Conservation (phyloP, 495 filamentous ascomycete species). For the Chaetomium fimeti region DNA sequence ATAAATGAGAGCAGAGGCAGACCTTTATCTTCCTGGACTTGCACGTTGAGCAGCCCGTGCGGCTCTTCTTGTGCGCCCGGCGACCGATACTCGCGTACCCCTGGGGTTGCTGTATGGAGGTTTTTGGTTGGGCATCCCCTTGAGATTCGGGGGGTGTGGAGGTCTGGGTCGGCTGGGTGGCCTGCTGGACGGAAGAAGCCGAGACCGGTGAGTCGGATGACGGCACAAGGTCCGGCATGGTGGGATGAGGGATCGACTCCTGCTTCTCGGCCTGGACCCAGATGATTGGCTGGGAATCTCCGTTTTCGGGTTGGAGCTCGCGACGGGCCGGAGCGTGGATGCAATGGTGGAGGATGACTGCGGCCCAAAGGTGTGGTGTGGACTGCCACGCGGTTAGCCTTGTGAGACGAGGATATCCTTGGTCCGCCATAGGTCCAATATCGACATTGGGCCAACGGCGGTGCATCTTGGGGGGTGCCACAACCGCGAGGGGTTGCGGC, state of each 20-base stretch:
- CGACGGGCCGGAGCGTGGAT: neutral
- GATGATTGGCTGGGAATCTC: conserved; percentile 12
- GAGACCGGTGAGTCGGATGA: neutral
- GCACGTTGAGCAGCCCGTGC: conserved; percentile 43
- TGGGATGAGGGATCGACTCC: conserved; percentile 1
- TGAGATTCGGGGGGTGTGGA: conserved; percentile 10
- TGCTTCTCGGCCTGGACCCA: neutral
- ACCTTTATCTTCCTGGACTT: conserved; percentile 48
- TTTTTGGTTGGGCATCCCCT: neutral
- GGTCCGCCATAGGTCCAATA: neutral
- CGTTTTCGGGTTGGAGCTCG: neutral
- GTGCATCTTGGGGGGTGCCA: no score
- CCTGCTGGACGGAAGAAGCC: conserved; percentile 1
- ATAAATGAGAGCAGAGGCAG: neutral
- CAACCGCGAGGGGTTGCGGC: no score
- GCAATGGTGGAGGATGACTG: neutral
- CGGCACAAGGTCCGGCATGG: conserved; percentile 16
- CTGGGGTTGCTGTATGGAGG: conserved; percentile 14
- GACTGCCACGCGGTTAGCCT: conserved; percentile 4
- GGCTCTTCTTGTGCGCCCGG: conserved; percentile 41
- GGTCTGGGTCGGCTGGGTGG: neutral
- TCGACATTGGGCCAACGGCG: neutral
- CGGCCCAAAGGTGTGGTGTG: no score
- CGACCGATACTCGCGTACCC: conserved; percentile 18
- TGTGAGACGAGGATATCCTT: neutral